Percentiles rank a stretch among this genome's conserved stretches.
Conservation (phyloP, 257 asterid genomes). For the Cruciata laevipes region DNA sequence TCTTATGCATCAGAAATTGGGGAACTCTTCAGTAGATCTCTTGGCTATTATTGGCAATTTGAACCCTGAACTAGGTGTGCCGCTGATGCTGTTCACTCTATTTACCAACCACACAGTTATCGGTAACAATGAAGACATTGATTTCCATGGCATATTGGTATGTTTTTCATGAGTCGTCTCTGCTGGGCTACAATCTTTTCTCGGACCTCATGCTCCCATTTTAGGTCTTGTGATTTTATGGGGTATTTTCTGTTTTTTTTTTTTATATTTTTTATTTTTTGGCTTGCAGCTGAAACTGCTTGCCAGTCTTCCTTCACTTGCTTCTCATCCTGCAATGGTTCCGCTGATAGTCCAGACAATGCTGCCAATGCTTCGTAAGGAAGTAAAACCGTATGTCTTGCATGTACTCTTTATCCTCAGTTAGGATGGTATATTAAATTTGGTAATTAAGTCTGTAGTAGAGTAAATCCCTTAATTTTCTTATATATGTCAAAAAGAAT, state of each 20-base stretch:
- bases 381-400: constrained; percentile 64
- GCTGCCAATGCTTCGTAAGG: constrained; percentile 85
- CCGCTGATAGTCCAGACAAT: constrained; percentile 84
- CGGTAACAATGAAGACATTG: constrained; percentile 33
- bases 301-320: constrained; percentile 77
- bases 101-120: constrained; percentile 68
- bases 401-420: constrained; percentile 16
- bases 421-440: neutral
- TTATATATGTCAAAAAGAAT: neutral
- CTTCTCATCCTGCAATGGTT: constrained; percentile 82
- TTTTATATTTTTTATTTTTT: neutral
- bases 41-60: constrained; percentile 48
- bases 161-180: constrained; percentile 25
- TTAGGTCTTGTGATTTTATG: neutral
- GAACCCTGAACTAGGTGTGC: constrained; percentile 70
- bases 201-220: neutral
- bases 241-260: neutral
- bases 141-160: constrained; percentile 56
- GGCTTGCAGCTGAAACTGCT: constrained; percentile 74
- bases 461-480: constrained; percentile 3
- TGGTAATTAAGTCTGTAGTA: neutral
- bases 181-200: neutral
- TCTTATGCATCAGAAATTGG: constrained; percentile 51
- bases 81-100: constrained; percentile 58
- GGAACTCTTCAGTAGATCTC: constrained; percentile 49